These are phyloP conservation scores for Saccharomycopsis hybrid DNA, from an alignment of 1,139 yeast genomes.

Conservation along the genomic window DNA sequence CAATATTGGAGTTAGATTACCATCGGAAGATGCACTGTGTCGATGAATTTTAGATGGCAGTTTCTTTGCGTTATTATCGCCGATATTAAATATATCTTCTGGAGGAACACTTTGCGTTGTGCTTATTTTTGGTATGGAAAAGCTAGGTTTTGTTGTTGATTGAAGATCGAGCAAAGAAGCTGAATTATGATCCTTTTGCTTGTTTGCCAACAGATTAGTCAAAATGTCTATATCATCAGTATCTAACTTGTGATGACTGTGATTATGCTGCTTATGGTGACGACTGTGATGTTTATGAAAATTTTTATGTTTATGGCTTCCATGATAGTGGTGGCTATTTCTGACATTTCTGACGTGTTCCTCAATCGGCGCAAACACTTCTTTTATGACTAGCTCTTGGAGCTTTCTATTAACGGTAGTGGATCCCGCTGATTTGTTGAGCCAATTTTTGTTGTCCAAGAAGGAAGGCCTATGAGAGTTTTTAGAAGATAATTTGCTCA, in stretches of 20 bases:
- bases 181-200: too few species aligned
- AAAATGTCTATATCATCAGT: too few species aligned
- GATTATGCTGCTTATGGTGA: conserved; percentile 25
- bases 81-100: too few species aligned
- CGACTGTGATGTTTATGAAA: conserved; percentile 21
- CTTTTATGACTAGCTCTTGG: conserved; percentile 60
- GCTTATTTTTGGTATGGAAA: too few species aligned
- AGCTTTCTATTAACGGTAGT: conserved; percentile 60
- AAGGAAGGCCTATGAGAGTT: too few species aligned
- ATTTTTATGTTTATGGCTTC: neutral
- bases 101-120: too few species aligned
- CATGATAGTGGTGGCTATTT: conserved; percentile 1
- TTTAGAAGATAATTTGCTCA: neutral
- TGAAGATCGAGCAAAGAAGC: too few species aligned
- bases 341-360: conserved; percentile 26
- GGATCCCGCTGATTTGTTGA: conserved; percentile 35
- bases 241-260: too few species aligned
- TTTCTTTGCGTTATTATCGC: neutral
- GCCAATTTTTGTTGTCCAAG: neutral
- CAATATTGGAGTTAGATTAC: neutral
- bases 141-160: too few species aligned
- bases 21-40: neutral
- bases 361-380: conserved; percentile 56
- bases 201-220: neutral
- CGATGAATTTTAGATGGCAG: neutral